These are phyloP conservation scores for Dioscorea cayenensis DNA, from an alignment of 116 monocot species.

Conservation along the genomic window DNA sequence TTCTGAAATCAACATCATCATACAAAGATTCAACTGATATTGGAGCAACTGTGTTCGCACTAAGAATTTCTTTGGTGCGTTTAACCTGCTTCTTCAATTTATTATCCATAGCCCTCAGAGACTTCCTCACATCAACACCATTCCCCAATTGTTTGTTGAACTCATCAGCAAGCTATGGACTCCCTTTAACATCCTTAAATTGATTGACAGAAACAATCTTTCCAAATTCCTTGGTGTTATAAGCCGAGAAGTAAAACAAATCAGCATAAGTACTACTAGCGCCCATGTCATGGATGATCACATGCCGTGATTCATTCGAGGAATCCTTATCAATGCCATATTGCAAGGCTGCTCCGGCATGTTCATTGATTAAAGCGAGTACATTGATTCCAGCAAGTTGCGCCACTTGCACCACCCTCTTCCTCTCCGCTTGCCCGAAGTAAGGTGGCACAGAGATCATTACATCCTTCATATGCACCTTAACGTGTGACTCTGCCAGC, in stretches of 20 bases:
- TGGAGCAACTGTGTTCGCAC: slow-evolving; percentile 88
- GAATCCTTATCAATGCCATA: slow-evolving; percentile 98
- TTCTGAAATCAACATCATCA: slow-evolving; percentile 97
- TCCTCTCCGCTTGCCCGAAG: slow-evolving; percentile 94
- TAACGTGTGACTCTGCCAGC: slow-evolving; percentile 72
- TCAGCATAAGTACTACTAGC: slow-evolving; percentile 85
- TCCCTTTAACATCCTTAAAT: slow-evolving; percentile 98
- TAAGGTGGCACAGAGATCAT: slow-evolving; percentile 78
- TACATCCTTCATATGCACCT: slow-evolving; percentile 53
- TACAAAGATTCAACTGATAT: slow-evolving; percentile 94
- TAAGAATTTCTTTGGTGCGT: slow-evolving; percentile 96
- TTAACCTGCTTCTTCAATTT: slow-evolving; percentile 99
- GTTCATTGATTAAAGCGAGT: slow-evolving; percentile 81
- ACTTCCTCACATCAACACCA: slow-evolving; percentile 83
- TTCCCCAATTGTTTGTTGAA: slow-evolving; percentile 85
- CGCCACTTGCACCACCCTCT: slow-evolving; percentile 76
- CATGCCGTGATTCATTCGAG: slow-evolving; percentile 75
- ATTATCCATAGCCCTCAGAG: slow-evolving; percentile 88
- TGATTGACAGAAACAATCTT: slow-evolving; percentile 85
- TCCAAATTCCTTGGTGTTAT: slow-evolving; percentile 79
- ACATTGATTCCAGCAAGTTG: slow-evolving; percentile 92
- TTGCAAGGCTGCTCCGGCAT: slow-evolving; percentile 88
- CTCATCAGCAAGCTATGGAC: slow-evolving; percentile 79
- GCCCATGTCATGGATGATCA: slow-evolving; percentile 94
- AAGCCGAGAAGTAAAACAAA: slow-evolving; percentile 79